These are phyloP conservation scores for Paxillus ammoniavirescens DNA, from an alignment of 768 basidiomycete species.

Conservation along the genomic window DNA sequence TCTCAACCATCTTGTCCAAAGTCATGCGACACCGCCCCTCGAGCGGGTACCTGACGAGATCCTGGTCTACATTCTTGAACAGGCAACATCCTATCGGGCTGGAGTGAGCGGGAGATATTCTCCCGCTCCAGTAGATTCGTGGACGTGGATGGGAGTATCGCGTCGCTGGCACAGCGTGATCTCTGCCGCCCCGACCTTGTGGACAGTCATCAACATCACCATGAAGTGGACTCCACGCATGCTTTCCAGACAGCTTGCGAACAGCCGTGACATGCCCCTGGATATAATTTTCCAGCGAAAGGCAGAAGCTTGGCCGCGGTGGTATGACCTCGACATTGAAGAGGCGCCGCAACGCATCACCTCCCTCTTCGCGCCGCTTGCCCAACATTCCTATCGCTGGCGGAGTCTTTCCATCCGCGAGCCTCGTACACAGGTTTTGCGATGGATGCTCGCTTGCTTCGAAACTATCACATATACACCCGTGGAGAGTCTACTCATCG, in stretches of 20 bases:
- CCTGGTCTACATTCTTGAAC: not conserved
- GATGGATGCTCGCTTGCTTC: not conserved
- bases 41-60: constrained; percentile 1
- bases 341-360: not conserved
- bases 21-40: not conserved
- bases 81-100: not conserved
- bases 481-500: not conserved
- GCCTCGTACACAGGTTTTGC: not conserved
- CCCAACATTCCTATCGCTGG: not conserved
- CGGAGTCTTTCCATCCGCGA: constrained; percentile 2
- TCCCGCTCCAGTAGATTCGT: not conserved
- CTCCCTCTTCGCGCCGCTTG: constrained; percentile 1
- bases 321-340: not conserved
- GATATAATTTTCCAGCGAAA: not conserved
- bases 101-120: not conserved
- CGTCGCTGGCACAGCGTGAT: constrained; percentile 2
- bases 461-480: not conserved
- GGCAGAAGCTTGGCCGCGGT: not conserved
- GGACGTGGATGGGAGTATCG: constrained; percentile 4
- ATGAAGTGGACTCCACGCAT: not conserved
- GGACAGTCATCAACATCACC: constrained; percentile 1
- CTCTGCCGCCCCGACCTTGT: not conserved
- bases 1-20: not conserved
- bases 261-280: not conserved
- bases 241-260: not conserved